phyloP scores from a whole-genome alignment of 176 grass and related monocot species.

The Lolium rigidum region DNA sequence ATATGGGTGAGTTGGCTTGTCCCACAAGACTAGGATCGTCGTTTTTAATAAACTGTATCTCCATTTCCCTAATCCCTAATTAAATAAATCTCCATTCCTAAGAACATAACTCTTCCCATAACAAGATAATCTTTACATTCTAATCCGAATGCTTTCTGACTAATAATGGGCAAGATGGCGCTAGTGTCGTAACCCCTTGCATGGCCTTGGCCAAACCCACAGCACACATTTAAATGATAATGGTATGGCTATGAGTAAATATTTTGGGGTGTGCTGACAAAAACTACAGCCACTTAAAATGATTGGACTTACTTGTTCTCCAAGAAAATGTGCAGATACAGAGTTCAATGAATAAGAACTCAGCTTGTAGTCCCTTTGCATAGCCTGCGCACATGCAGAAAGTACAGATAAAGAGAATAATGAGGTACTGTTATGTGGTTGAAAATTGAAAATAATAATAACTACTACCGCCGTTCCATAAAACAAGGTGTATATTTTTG shows the following conservation, averaged over 20 bases:
- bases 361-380: slow-evolving; percentile 98
- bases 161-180: slow-evolving; percentile 20
- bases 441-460: slow-evolving; percentile 15
- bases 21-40: neutral
- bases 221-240: slow-evolving; percentile 29
- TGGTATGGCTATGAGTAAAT: slow-evolving; percentile 2
- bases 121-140: slow-evolving; percentile 7
- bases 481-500: too few species aligned
- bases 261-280: slow-evolving; percentile 12
- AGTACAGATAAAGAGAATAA: slow-evolving; percentile 32
- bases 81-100: neutral
- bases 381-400: slow-evolving; percentile 63
- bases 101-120: slow-evolving; percentile 23
- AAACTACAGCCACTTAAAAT: slow-evolving; percentile 32
- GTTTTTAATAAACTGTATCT: neutral
- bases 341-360: slow-evolving; percentile 99
- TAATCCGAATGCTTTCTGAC: neutral
- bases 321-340: slow-evolving; percentile 96
- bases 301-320: slow-evolving; percentile 82
- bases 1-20: neutral
- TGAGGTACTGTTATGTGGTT: slow-evolving; percentile 29
- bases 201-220: neutral
- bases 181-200: neutral
- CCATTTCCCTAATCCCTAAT: neutral
- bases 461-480: neutral